Evolutionary conservation across 148 eudicot species (phyloP), one percentile per base, ranked within the genome.

Genomic region (Euryodendron excelsum): DNA sequence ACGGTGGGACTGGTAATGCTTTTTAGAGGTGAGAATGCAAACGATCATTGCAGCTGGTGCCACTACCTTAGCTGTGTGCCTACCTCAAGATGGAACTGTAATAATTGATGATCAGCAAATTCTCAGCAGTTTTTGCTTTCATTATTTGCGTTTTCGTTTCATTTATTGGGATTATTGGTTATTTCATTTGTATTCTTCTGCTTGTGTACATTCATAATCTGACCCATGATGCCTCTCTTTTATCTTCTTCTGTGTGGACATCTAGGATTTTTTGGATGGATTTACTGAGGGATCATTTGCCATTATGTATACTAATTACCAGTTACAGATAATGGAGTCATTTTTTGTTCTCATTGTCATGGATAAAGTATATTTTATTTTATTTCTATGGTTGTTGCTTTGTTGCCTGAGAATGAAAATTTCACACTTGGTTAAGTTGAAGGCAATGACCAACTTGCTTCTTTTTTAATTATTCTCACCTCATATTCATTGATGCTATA

Each of bases 51-150:
- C 80, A 81, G 78, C 69, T 91, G 94, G 97, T 89, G 97, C 78
- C 93, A 77, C 71, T 91, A 91, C 79, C 80, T 93, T 48, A 88
- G 76, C 71, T 93, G 97, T 67, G 89, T 91, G 82, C 94, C 93
- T 21, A 85, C 94, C 5, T 85, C 91, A 36, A 89, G 77, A 82
- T 86, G 91, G 89, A 77, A 72, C 30, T 89, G 89, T 37, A 61
- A 45, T 28, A 74, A 82, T 25, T 85, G 52, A 84, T 85, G 52
- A 84, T 67, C 28, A 25, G 31, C 3, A 14, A 14, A 23, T 17
- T 1, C 53, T 69, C 60, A 18, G 25, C 31, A 18, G 69, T 47
- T 28, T 23, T 28, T 31, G 52, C 23, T 53, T 58, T 58, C 31
- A 21, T 31, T 30, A 5, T 33, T 50, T 23, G 28, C 3, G 34